These are phyloP conservation scores for Piloderma croceum DNA, from an alignment of 768 basidiomycete species.

Conservation along the genomic window DNA sequence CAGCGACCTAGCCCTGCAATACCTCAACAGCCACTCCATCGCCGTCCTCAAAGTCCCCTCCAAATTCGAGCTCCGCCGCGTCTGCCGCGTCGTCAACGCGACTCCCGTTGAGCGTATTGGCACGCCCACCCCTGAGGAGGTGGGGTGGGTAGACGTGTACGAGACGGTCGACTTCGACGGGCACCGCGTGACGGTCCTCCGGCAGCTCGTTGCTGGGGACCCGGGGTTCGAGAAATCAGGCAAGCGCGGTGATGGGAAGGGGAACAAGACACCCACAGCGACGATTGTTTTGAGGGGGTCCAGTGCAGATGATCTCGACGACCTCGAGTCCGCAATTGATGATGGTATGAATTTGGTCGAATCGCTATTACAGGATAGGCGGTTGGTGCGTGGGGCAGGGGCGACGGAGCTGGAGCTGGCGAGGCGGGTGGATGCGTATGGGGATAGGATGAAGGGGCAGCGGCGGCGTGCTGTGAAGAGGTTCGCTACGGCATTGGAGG, in stretches of 20 bases:
- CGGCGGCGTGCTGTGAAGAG: constrained; percentile 90
- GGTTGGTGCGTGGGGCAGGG: constrained; percentile 91
- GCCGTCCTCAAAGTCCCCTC: constrained; percentile 95
- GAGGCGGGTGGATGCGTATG: constrained; percentile 76
- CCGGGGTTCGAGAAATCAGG: too few relatives aligned
- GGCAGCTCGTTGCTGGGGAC: constrained; percentile 71
- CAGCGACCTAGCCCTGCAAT: constrained; percentile 95
- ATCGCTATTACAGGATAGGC: constrained; percentile 80
- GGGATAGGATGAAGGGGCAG: constrained; percentile 82
- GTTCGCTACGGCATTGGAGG: constrained; percentile 86
- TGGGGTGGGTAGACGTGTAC: constrained; percentile 88
- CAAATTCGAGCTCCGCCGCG: constrained; percentile 92
- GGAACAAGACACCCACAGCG: constrained; percentile 80
- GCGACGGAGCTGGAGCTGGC: constrained; percentile 93
- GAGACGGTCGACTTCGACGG: constrained; percentile 96
- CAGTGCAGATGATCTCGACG: constrained; percentile 90
- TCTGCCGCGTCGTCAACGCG: constrained; percentile 93
- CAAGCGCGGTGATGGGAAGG: constrained; percentile 41
- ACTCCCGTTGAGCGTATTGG: constrained; percentile 95
- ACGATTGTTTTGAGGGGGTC: constrained; percentile 95
- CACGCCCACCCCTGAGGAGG: constrained; percentile 94
- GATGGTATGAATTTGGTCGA: constrained; percentile 97
- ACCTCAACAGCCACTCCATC: constrained; percentile 89
- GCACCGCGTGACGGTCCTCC: constrained; percentile 93
- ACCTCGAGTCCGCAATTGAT: constrained; percentile 93